Percentiles rank a stretch among this genome's conserved stretches.
Evolutionary conservation across 768 basidiomycete genomes (phyloP).

Genomic region (Boletus edulis): DNA sequence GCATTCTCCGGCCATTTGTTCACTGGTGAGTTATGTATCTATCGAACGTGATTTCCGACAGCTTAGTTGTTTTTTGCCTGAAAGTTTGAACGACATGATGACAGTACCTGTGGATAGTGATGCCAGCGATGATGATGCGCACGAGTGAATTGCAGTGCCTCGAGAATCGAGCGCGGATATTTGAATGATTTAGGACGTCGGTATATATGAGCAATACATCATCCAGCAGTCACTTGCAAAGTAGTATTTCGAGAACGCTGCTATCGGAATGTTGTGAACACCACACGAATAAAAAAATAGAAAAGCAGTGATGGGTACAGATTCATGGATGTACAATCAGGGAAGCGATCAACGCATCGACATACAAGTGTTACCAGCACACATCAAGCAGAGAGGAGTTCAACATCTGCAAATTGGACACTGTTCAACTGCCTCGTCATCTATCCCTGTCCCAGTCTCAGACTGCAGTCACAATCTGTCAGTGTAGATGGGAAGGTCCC

Average conservation of each 20-base stretch:
- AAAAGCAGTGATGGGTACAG: neutral
- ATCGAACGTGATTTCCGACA: neutral
- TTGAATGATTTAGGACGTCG: conserved; percentile 2
- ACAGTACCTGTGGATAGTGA: conserved; percentile 43
- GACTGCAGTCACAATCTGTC: conserved; percentile 26
- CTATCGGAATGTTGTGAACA: neutral
- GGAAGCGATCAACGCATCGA: conserved; percentile 18
- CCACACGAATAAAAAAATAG: neutral
- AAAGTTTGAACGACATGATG: conserved; percentile 72
- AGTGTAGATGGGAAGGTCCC: conserved; percentile 42
- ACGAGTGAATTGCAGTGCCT: conserved; percentile 4
- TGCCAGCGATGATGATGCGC: neutral
- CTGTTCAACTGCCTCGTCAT: conserved; percentile 1
- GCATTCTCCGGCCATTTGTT: conserved; percentile 69
- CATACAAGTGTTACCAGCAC: conserved; percentile 9
- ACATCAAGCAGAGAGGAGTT: neutral
- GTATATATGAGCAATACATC: neutral
- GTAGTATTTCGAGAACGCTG: neutral
- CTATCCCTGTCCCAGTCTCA: neutral
- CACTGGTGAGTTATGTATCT: conserved; percentile 54
- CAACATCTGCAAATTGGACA: neutral
- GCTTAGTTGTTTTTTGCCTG: neutral
- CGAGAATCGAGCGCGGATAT: neutral
- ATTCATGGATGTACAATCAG: neutral
- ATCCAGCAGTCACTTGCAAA: neutral